Percentiles rank a stretch among this genome's conserved stretches.
phyloP scores from a whole-genome alignment of 345 rosid genomes.

The Populus tremula region DNA sequence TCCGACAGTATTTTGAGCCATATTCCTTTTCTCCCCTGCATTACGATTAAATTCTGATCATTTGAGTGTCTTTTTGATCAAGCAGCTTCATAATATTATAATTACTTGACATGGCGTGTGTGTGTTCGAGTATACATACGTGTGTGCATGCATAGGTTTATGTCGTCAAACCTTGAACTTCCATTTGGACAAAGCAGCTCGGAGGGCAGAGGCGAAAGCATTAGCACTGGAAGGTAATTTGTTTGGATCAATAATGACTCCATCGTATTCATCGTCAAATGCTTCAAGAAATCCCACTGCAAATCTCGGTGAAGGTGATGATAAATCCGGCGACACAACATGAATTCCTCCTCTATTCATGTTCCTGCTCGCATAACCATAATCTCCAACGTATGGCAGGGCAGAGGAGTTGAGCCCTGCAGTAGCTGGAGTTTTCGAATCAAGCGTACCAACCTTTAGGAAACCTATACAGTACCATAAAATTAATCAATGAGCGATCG shows the following conservation, averaged over 20 bases:
- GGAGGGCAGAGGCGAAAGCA: constrained; percentile 41
- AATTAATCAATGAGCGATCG: not conserved
- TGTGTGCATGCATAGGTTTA: not conserved
- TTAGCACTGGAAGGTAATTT: constrained; percentile 36
- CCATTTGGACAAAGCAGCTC: constrained; percentile 39
- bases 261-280: constrained; percentile 48
- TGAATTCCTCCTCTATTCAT: not conserved
- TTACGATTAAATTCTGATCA: not conserved
- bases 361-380: not conserved
- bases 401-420: not conserved
- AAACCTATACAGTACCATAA: constrained; percentile 10
- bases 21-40: constrained; percentile 46
- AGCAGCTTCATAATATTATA: no score
- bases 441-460: not conserved
- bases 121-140: no score
- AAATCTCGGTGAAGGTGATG: constrained; percentile 16
- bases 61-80: not conserved
- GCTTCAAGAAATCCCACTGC: constrained; percentile 37
- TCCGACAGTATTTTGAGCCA: constrained; percentile 43
- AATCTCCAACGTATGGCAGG: not conserved
- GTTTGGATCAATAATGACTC: constrained; percentile 36
- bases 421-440: not conserved
- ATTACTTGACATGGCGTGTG: no score
- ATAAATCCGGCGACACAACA: constrained; percentile 35
- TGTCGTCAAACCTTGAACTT: constrained; percentile 32